Evolutionary conservation across 2,329 filamentous ascomycete species (phyloP).

Genomic region (Aspergillus phoenicis): DNA sequence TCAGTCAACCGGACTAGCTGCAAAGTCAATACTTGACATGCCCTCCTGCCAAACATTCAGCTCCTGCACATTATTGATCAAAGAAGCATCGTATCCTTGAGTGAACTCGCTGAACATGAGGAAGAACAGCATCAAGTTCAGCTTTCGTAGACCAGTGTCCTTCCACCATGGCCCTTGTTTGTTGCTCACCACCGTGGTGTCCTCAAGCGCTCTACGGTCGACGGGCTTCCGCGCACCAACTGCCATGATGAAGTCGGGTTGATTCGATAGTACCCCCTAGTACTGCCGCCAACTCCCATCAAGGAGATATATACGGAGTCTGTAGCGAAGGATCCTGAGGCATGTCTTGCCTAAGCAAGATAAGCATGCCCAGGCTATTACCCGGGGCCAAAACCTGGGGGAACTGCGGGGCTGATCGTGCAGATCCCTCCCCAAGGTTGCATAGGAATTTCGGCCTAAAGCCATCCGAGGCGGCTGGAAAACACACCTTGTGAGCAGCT

Average conservation of each 20-base stretch:
- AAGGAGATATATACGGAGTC: not conserved
- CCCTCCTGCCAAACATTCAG: not conserved
- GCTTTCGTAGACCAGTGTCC: not conserved
- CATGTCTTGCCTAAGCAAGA: not conserved
- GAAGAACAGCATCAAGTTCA: conserved; percentile 1
- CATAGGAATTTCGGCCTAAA: not conserved
- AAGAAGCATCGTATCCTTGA: not conserved
- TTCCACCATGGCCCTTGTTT: not conserved
- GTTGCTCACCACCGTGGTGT: not conserved
- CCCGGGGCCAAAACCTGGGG: not conserved
- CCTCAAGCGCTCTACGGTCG: not conserved
- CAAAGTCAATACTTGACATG: not conserved
- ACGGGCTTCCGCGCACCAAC: not conserved
- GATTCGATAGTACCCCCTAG: not conserved
- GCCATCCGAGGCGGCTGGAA: not conserved
- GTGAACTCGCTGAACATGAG: conserved; percentile 7
- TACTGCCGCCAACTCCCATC: not conserved
- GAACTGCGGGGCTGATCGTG: not conserved
- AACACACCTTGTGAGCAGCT: not conserved
- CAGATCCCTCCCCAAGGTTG: not conserved
- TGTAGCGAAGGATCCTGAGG: not conserved
- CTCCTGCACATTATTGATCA: conserved; percentile 3
- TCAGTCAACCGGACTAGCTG: not conserved
- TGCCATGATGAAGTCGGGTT: not conserved
- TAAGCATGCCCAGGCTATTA: not conserved